phyloP scores from a whole-genome alignment of 768 basidiomycete genomes.

The Lactarius sanguifluus region DNA sequence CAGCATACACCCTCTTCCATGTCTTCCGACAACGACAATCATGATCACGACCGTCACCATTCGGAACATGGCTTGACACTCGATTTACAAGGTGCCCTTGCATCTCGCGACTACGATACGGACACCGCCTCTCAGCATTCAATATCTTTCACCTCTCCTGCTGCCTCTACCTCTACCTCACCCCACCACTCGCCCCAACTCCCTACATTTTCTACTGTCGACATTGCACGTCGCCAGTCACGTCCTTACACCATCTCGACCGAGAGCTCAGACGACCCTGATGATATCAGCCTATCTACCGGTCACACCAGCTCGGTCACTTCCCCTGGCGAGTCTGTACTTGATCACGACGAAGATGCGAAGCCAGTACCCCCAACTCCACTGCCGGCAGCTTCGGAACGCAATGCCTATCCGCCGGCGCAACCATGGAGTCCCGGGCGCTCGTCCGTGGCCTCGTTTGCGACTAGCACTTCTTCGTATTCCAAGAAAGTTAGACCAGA shows the following conservation, averaged over 20 bases:
- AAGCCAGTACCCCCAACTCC: slow-evolving; percentile 22
- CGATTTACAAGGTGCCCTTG: slow-evolving; percentile 30
- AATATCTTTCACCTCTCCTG: slow-evolving; percentile 64
- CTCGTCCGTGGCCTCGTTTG: slow-evolving; percentile 57
- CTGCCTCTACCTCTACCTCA: slow-evolving; percentile 59
- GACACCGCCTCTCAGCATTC: slow-evolving; percentile 81
- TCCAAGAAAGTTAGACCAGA: slow-evolving; percentile 75
- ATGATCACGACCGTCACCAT: slow-evolving; percentile 1
- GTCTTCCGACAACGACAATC: slow-evolving; percentile 27
- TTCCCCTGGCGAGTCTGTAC: slow-evolving; percentile 10
- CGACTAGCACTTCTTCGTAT: slow-evolving; percentile 51
- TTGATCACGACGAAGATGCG: slow-evolving; percentile 1
- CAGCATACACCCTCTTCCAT: slow-evolving; percentile 2
- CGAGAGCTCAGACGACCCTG: slow-evolving; percentile 22
- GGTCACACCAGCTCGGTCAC: slow-evolving; percentile 23
- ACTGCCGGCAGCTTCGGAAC: slow-evolving; percentile 7
- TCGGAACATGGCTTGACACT: slow-evolving; percentile 4
- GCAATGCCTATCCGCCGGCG: slow-evolving; percentile 58
- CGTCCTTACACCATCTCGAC: slow-evolving; percentile 41
- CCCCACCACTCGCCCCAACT: slow-evolving; percentile 42
- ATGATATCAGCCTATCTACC: slow-evolving; percentile 20
- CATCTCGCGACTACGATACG: slow-evolving; percentile 52
- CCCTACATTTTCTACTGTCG: slow-evolving; percentile 18
- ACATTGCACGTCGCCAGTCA: slow-evolving; percentile 42
- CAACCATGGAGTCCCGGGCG: slow-evolving; percentile 48